Percentiles rank a stretch among this genome's conserved stretches.
phyloP scores from a whole-genome alignment of 768 basidiomycete genomes.

The Pisolithus albus region DNA sequence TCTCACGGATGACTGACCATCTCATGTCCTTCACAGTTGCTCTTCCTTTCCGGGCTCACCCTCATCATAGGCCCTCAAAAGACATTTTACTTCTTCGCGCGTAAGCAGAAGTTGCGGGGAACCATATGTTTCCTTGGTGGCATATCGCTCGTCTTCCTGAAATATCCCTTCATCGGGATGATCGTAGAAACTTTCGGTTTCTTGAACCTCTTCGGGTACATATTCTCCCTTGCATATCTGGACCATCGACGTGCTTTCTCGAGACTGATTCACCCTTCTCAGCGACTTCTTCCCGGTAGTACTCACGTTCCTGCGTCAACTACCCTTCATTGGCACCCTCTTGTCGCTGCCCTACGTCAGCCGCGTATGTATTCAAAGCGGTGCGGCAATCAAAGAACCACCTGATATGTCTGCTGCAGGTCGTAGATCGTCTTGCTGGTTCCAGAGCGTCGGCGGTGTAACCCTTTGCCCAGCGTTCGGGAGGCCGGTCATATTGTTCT shows the following conservation, averaged over 20 bases:
- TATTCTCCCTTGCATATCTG: not conserved
- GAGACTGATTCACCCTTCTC: not conserved
- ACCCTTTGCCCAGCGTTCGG: slow-evolving; percentile 6
- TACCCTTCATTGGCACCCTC: slow-evolving; percentile 85
- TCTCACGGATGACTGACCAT: not conserved
- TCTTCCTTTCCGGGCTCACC: slow-evolving; percentile 91
- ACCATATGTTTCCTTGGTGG: slow-evolving; percentile 84
- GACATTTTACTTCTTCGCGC: slow-evolving; percentile 96
- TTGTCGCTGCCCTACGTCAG: slow-evolving; percentile 85
- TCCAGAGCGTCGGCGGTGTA: slow-evolving; percentile 71
- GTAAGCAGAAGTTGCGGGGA: slow-evolving; percentile 91
- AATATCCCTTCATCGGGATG: slow-evolving; percentile 93
- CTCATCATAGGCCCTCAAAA: slow-evolving; percentile 96
- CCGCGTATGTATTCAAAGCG: slow-evolving; percentile 42
- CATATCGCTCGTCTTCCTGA: slow-evolving; percentile 87
- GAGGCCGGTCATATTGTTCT: not conserved
- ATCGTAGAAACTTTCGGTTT: slow-evolving; percentile 95
- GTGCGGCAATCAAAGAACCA: not conserved
- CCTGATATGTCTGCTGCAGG: slow-evolving; percentile 33
- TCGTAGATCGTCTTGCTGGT: slow-evolving; percentile 73
- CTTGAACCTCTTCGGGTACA: slow-evolving; percentile 91
- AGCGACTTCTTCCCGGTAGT: slow-evolving; percentile 99
- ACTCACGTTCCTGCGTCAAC: slow-evolving; percentile 89
- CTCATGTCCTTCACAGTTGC: slow-evolving; percentile 47
- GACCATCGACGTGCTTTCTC: slow-evolving; percentile 2